Conservation (phyloP, 176 grass and related monocot species). For the Luzula sylvatica region DNA sequence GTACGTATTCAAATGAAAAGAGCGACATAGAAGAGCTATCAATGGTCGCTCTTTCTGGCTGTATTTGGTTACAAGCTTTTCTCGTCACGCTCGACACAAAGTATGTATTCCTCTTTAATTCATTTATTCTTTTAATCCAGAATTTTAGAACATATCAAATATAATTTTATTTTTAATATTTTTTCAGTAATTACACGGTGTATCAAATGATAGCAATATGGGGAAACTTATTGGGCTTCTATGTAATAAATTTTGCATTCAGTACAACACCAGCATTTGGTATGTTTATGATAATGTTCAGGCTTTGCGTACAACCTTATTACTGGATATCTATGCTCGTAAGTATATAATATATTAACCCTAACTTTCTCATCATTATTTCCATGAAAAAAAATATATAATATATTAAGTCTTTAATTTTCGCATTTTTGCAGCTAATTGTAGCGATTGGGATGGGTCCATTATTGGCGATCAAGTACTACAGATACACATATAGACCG, state of each 20-base stretch:
- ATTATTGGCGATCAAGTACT: constrained; percentile 50
- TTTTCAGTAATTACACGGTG: constrained; percentile 65
- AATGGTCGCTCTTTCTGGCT: constrained; percentile 84
- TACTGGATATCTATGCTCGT: constrained; percentile 86
- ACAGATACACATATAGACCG: constrained; percentile 39
- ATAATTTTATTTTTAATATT: background rate
- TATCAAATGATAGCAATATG: constrained; percentile 61
- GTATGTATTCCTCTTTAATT: constrained; percentile 26
- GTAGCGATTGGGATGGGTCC: constrained; percentile 48
- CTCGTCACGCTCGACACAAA: constrained; percentile 74
- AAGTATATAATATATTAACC: constrained; percentile 30
- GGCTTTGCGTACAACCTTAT: constrained; percentile 51
- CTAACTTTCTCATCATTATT: background rate
- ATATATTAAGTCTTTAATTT: background rate
- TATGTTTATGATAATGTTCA: constrained; percentile 73
- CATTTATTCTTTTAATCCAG: background rate
- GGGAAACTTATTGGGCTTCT: constrained; percentile 84
- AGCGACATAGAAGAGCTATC: constrained; percentile 77
- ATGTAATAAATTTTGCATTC: constrained; percentile 64
- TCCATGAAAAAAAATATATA: background rate
- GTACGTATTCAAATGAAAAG: constrained; percentile 64
- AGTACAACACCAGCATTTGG: constrained; percentile 39
- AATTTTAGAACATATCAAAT: background rate
- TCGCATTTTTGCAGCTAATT: constrained; percentile 59
- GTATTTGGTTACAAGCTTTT: constrained; percentile 95